Evolutionary conservation across 176 grass and related monocot genomes (phyloP).

Genomic region (Dactylis glomerata): DNA sequence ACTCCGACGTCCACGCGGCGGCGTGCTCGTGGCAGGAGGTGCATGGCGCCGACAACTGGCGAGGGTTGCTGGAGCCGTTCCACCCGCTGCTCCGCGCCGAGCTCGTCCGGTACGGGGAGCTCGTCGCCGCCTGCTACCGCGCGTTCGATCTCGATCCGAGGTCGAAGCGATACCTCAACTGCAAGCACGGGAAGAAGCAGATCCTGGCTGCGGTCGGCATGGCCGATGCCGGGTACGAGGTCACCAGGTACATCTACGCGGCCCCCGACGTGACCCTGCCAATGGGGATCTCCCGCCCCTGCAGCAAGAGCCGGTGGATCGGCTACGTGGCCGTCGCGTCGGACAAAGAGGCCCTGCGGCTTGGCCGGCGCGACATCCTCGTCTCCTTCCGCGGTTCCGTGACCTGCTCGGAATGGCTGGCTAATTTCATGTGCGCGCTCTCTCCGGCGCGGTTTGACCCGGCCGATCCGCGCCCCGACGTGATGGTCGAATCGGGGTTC

Average conservation of each 20-base stretch:
- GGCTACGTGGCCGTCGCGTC: conserved; percentile 67
- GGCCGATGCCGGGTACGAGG: conserved; percentile 40
- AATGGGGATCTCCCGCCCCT: neutral
- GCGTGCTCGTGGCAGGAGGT: conserved; percentile 53
- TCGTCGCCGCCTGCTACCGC: conserved; percentile 63
- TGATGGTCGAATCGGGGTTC: conserved; percentile 64
- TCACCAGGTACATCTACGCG: conserved; percentile 75
- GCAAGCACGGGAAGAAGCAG: conserved; percentile 59
- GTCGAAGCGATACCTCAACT: conserved; percentile 61
- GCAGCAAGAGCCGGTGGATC: conserved; percentile 59
- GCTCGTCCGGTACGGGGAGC: conserved; percentile 63
- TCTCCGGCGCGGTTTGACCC: conserved; percentile 57
- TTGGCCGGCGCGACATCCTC: conserved; percentile 61
- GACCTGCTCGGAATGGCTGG: conserved; percentile 56
- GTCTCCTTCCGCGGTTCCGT: conserved; percentile 74
- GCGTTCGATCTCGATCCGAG: conserved; percentile 57
- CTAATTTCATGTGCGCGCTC: conserved; percentile 73
- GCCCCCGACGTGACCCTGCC: conserved; percentile 47
- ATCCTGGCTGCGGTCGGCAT: conserved; percentile 57
- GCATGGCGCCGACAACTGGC: conserved; percentile 61
- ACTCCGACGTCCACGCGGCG: neutral
- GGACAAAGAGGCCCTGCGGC: conserved; percentile 3
- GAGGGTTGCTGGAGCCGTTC: conserved; percentile 49
- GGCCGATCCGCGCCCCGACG: conserved; percentile 43
- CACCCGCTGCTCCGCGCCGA: conserved; percentile 57